Base-by-base conservation (phyloP, 805 yeast species). In the Lipomyces japonicus region DNA sequence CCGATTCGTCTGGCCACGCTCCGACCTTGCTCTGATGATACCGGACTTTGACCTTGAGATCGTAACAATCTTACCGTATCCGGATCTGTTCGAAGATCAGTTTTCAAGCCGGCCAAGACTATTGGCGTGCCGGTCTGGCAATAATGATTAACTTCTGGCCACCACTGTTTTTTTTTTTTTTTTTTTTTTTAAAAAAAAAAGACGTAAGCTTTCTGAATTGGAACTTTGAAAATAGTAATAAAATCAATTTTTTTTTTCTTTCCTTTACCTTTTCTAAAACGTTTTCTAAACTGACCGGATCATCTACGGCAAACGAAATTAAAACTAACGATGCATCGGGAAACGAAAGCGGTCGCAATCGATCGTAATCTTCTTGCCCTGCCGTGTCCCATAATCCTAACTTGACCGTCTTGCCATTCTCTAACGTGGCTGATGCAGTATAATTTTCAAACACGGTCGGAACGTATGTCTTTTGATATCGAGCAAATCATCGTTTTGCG, bases 341-440 rank as follows among this genome's bases (percentile, higher is more conserved):
- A 63, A 87, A 87, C 38, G 84, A 75, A 42, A 88, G 71, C 1
- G 95, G 93, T 53, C 96, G 72, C 48, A 86, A 69, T 46, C 95
- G 71, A 64, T 83, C 90, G 63, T 84, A 86, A 65, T 85, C 93
- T 67, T 86, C 95, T 68, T 86, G 93, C 2, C 95, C 93, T 0
- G 95, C 95, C 0, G 95, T 86, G 64, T 87, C 96, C 95, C 95
- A 86, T 26, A 86, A 67, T 0, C 87, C 86, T 58, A 87, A 67
- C 62, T 83, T 89, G 19, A 84, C 73, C n/a, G 67, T 58, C 60
- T 79, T 76, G 24, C 74, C 74, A 31, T 71, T 70, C 0, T 76
- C 70, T 1, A 75, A 71, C 32, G 63, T 66, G 2, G 83, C 78
- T 35, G 74, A 75, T 6, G 84, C 77, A 10, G 80, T 79, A 64